Base-by-base conservation (phyloP, 768 basidiomycete species). In the Termitomyces eurrhizus region DNA sequence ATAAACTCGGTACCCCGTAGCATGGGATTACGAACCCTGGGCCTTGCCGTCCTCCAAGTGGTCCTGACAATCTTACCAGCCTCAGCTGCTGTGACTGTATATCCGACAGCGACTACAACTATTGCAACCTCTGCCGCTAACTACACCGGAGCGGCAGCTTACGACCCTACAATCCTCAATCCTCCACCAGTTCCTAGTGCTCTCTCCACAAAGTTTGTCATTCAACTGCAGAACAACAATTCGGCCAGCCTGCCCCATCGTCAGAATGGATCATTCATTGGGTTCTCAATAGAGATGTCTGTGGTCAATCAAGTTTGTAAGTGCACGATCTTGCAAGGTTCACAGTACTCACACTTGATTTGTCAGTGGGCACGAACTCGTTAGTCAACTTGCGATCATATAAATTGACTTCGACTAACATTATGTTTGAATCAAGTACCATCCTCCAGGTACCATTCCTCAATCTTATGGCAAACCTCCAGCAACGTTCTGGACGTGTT, bases 401-500 rank as follows among this genome's bases (percentile, higher is more conserved):
- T 45, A 13, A 32, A 35, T 11, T 18, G 14, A 24, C 9, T 42
- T 42, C 1, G 5, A 16, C 37, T 51, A 14, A 37, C 18, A 14
- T 18, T 56, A 7, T 13, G 8, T 7, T 56, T 12, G 21, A 16
- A 24, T 21, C 18, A 18, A 83, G 81, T 36, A 75, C 79, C 3
- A 70, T 78, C 26, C 66, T 86, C 14, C 77, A 82, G 50, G 80
- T 87, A 42, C 80, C 86, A 0, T 91, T 92, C 75, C 79, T 92
- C 21, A 93, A 93, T 68, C 77, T 92, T 33, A 83, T 94, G 79
- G 79, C 83, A 3, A 88, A 90, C 65, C 75, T 94, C n/a, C 78
- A 77, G 56, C 77, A 83, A 63, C 80, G 92, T 24, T 82, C 83
- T 4, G 90, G 90, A 3, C 67, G 72, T 4, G 83, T 90, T 12